phyloP scores from a whole-genome alignment of 306 rosid species.

The Cajanus cajan region DNA sequence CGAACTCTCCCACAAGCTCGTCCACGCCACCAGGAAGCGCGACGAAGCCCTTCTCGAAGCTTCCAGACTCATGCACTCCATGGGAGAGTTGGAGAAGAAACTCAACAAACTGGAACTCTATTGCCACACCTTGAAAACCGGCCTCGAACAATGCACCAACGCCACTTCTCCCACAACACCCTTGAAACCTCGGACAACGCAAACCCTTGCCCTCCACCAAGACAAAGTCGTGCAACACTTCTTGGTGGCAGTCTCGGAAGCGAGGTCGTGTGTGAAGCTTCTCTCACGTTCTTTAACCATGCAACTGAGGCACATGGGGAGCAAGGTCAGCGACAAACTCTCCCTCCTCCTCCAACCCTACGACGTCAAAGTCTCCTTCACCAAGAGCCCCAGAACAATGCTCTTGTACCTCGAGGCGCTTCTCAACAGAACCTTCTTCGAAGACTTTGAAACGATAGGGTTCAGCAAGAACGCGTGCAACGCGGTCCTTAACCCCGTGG shows the following conservation, averaged over 20 bases:
- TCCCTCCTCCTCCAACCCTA: slow-evolving; percentile 67
- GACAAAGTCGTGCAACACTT: slow-evolving; percentile 49
- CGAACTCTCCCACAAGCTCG: slow-evolving; percentile 81
- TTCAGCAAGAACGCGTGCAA: slow-evolving; percentile 58
- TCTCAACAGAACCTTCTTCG: slow-evolving; percentile 66
- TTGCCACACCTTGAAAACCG: slow-evolving; percentile 72
- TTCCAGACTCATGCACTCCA: slow-evolving; percentile 72
- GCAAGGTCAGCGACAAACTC: slow-evolving; percentile 65
- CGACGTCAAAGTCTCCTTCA: slow-evolving; percentile 55
- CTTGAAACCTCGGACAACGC: not conserved
- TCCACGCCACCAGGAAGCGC: slow-evolving; percentile 69
- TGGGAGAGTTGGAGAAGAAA: slow-evolving; percentile 85
- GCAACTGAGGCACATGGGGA: slow-evolving; percentile 80
- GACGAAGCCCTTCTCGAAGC: slow-evolving; percentile 83
- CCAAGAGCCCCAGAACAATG: slow-evolving; percentile 64
- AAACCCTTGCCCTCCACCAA: slow-evolving; percentile 1
- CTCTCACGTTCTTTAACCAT: slow-evolving; percentile 67
- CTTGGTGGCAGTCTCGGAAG: slow-evolving; percentile 64
- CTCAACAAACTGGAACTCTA: slow-evolving; percentile 84
- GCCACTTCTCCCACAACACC: not conserved
- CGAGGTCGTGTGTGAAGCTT: slow-evolving; percentile 58
- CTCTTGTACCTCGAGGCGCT: slow-evolving; percentile 71
- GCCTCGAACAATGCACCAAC: slow-evolving; percentile 65
- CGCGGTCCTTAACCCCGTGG: slow-evolving; percentile 60
- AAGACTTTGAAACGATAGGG: slow-evolving; percentile 79